phyloP scores from a whole-genome alignment of 1,284 basidiomycete genomes.

The Malassezia pachydermatis region DNA sequence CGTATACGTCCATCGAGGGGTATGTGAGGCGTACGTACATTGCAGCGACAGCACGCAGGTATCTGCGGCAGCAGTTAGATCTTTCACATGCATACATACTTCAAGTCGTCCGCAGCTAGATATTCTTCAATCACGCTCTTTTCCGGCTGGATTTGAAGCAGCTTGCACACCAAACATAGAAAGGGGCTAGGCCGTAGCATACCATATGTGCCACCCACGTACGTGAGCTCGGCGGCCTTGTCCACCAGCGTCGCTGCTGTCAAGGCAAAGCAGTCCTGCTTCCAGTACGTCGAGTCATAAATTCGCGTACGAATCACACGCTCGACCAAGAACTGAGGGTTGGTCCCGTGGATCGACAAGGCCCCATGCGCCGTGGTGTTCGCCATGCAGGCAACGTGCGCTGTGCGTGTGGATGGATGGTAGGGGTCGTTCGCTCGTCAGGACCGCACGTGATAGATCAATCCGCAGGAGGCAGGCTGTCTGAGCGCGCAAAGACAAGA shows the following conservation, averaged over 20 bases:
- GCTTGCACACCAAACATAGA: conserved; percentile 84
- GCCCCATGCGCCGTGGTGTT: conserved; percentile 78
- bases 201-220: conserved; percentile 65
- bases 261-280: conserved; percentile 57
- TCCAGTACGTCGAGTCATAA: conserved; percentile 92
- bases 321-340: conserved; percentile 80
- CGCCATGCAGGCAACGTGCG: conserved; percentile 58
- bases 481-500: background rate
- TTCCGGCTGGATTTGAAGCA: conserved; percentile 93
- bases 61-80: conserved; percentile 55
- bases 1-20: conserved; percentile 75
- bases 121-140: conserved; percentile 93
- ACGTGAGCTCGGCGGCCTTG: conserved; percentile 69
- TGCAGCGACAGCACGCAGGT: conserved; percentile 80
- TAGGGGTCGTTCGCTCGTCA: background rate
- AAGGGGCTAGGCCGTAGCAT: conserved; percentile 34
- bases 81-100: conserved; percentile 55
- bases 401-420: background rate
- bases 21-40: conserved; percentile 95
- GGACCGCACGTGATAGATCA: conserved; percentile 1
- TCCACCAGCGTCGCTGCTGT: conserved; percentile 81
- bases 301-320: conserved; percentile 91
- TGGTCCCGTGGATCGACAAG: conserved; percentile 78
- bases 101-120: conserved; percentile 78
- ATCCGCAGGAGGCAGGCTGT: background rate